phyloP scores from a whole-genome alignment of 495 filamentous ascomycete genomes.

The Podospora fimiseda region DNA sequence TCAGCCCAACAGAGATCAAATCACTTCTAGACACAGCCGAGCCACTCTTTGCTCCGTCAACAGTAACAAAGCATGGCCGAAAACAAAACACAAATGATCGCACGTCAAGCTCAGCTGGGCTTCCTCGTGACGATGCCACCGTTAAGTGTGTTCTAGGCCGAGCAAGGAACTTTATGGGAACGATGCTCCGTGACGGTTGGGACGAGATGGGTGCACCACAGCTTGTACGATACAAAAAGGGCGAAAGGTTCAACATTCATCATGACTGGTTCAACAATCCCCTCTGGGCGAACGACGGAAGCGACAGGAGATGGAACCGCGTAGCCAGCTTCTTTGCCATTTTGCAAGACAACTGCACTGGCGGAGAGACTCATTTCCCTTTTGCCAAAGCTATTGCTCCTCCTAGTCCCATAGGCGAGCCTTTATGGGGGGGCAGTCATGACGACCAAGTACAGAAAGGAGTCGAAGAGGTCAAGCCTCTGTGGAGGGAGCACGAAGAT shows the following conservation, averaged over 20 bases:
- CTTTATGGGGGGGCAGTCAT: slow-evolving; percentile 16
- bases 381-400: slow-evolving; percentile 26
- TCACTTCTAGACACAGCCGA: slow-evolving; percentile 35
- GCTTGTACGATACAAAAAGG: slow-evolving; percentile 42
- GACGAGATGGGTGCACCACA: slow-evolving; percentile 46
- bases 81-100: slow-evolving; percentile 31
- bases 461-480: slow-evolving; percentile 9
- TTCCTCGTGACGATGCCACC: slow-evolving; percentile 35
- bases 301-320: slow-evolving; percentile 35
- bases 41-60: slow-evolving; percentile 33
- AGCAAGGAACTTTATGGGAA: slow-evolving; percentile 37
- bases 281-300: slow-evolving; percentile 21
- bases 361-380: slow-evolving; percentile 45
- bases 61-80: slow-evolving; percentile 34
- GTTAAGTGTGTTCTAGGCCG: slow-evolving; percentile 39
- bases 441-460: not conserved
- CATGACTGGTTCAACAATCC: slow-evolving; percentile 41
- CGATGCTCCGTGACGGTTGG: slow-evolving; percentile 35
- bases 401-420: slow-evolving; percentile 15
- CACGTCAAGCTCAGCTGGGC: slow-evolving; percentile 39
- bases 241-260: slow-evolving; percentile 41
- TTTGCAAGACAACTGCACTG: slow-evolving; percentile 35
- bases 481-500: slow-evolving; percentile 42
- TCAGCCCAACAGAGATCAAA: slow-evolving; percentile 30
- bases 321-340: slow-evolving; percentile 45